A percentile compares a stretch with the other conserved stretches of the same genome.
These are phyloP conservation scores for Primulina tabacum DNA, from an alignment of 257 asterid species.

Conservation along the genomic window DNA sequence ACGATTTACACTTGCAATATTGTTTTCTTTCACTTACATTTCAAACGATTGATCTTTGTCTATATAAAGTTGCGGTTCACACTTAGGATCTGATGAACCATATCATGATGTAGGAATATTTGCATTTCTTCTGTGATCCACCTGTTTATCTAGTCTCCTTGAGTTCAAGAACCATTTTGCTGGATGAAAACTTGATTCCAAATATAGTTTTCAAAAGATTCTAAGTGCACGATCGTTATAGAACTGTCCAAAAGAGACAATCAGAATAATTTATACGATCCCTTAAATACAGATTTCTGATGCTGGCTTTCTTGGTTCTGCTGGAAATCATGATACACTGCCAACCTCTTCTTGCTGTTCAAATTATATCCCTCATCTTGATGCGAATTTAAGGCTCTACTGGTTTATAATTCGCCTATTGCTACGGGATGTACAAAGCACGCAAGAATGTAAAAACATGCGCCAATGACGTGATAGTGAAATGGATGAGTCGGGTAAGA, in stretches of 20 bases:
- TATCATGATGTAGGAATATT: constrained; percentile 62
- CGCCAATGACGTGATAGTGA: too few relatives aligned
- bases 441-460: constrained; percentile 53
- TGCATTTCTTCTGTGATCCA: constrained; percentile 91
- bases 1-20: not conserved
- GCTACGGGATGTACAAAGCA: constrained; percentile 45
- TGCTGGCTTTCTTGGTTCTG: constrained; percentile 43
- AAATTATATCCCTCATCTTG: constrained; percentile 39
- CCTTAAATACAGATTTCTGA: constrained; percentile 58
- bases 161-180: constrained; percentile 74
- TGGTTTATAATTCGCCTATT: constrained; percentile 12
- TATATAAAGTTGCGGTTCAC: not conserved
- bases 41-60: not conserved
- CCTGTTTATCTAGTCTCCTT: constrained; percentile 62
- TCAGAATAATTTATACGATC: not conserved
- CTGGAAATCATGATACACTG: constrained; percentile 24
- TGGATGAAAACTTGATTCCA: constrained; percentile 79
- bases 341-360: constrained; percentile 39
- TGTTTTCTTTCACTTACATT: too few relatives aligned
- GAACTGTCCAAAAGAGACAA: not conserved
- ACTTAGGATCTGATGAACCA: not conserved
- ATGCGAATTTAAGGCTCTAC: not conserved
- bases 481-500: too few relatives aligned
- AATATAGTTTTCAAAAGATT: constrained; percentile 41
- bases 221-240: not conserved